Evolutionary conservation across 768 basidiomycete species (phyloP).

Genomic region (Boletus rubropictus): DNA sequence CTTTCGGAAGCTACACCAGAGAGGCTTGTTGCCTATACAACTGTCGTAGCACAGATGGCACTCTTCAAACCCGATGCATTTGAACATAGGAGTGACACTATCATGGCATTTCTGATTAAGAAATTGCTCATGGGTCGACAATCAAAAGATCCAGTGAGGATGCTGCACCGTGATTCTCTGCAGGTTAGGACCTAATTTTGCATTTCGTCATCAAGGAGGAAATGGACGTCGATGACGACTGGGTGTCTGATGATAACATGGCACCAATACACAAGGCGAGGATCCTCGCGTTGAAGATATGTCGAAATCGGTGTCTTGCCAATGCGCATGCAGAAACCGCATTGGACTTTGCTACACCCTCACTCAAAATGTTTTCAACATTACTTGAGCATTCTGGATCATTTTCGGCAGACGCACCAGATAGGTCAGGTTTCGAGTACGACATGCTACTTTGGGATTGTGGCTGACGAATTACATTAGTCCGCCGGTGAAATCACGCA

Average conservation of each 20-base stretch:
- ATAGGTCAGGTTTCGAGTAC: slow-evolving; percentile 38
- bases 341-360: slow-evolving; percentile 63
- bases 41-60: slow-evolving; percentile 72
- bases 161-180: neutral
- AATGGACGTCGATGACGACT: slow-evolving; percentile 63
- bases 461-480: slow-evolving; percentile 32
- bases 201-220: slow-evolving; percentile 38
- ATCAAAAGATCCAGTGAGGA: slow-evolving; percentile 41
- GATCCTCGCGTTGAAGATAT: slow-evolving; percentile 71
- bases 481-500: slow-evolving; percentile 60
- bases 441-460: neutral
- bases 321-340: slow-evolving; percentile 56
- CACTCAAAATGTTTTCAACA: slow-evolving; percentile 67
- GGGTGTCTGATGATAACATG: slow-evolving; percentile 67
- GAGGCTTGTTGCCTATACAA: slow-evolving; percentile 56
- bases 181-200: neutral
- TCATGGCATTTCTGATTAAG: slow-evolving; percentile 69
- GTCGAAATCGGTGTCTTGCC: slow-evolving; percentile 72
- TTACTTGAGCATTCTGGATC: slow-evolving; percentile 68
- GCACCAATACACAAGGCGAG: slow-evolving; percentile 59
- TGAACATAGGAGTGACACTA: slow-evolving; percentile 68
- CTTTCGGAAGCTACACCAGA: slow-evolving; percentile 46
- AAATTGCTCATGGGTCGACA: slow-evolving; percentile 58
- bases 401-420: slow-evolving; percentile 47
- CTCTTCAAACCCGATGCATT: slow-evolving; percentile 64